Conservation (phyloP, 768 basidiomycete genomes). For the Boletus edulis region DNA sequence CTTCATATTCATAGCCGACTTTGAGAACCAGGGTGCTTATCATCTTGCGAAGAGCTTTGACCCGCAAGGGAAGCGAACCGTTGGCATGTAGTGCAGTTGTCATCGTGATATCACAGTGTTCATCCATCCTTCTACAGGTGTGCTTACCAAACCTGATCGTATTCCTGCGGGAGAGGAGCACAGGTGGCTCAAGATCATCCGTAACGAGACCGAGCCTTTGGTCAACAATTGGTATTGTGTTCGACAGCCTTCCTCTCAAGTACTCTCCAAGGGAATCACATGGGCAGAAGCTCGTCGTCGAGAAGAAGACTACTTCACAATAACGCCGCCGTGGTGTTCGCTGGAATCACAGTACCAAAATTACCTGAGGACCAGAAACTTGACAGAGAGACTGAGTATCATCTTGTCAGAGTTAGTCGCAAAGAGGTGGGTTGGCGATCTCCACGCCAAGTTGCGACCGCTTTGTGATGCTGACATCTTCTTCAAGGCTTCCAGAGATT, state of each 20-base stretch:
- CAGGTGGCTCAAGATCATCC: constrained; percentile 52
- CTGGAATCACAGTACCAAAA: constrained; percentile 48
- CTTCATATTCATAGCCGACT: not conserved
- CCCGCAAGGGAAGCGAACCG: not conserved
- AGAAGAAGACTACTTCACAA: constrained; percentile 55
- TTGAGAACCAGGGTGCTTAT: constrained; percentile 4
- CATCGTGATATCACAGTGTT: no score
- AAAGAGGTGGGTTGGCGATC: constrained; percentile 43
- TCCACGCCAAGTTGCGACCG: not conserved
- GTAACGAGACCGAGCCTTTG: constrained; percentile 40
- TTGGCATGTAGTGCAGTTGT: not conserved
- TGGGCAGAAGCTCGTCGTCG: constrained; percentile 58
- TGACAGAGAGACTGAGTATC: constrained; percentile 54
- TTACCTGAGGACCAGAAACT: constrained; percentile 53
- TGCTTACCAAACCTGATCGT: constrained; percentile 72
- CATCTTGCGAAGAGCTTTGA: constrained; percentile 1
- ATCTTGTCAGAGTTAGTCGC: constrained; percentile 60
- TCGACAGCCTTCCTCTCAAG: constrained; percentile 33
- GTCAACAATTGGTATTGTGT: constrained; percentile 32
- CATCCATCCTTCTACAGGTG: constrained; percentile 39
- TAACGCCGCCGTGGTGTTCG: constrained; percentile 47
- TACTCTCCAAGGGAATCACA: constrained; percentile 19
- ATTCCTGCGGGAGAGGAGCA: constrained; percentile 27
- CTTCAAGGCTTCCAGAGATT: constrained; percentile 54
- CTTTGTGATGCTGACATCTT: not conserved